These are phyloP conservation scores for Zelonia costaricensis DNA, from an alignment of 208 protist genomes.

Conservation along the genomic window DNA sequence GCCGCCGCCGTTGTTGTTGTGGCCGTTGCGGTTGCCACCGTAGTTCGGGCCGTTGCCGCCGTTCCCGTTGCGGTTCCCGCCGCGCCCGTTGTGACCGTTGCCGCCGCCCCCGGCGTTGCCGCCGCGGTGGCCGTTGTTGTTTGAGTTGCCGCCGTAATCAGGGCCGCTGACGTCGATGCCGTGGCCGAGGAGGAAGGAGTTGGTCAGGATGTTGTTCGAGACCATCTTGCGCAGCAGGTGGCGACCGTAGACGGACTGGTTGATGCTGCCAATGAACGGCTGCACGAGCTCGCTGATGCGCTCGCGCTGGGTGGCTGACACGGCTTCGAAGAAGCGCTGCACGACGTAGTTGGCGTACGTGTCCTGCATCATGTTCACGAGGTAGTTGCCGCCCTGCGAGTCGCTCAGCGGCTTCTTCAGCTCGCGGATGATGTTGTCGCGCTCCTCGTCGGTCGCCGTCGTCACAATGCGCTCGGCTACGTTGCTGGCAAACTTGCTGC, in stretches of 20 bases:
- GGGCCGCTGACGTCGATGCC: constrained; percentile 39
- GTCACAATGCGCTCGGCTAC: constrained; percentile 97
- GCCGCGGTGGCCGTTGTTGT: constrained; percentile 25
- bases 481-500: constrained; percentile 99
- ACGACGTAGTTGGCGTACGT: constrained; percentile 98
- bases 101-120: constrained; percentile 9
- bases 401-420: constrained; percentile 49
- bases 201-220: constrained; percentile 48
- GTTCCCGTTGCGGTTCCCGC: constrained; percentile 9
- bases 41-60: constrained; percentile 8
- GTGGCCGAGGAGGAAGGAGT: constrained; percentile 28
- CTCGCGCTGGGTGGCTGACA: constrained; percentile 46
- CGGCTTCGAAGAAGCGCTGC: constrained; percentile 93
- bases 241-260: constrained; percentile 66
- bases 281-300: constrained; percentile 54
- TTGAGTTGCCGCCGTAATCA: constrained; percentile 35
- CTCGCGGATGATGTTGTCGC: constrained; percentile 77
- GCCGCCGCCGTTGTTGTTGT: too few species aligned
- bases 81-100: constrained; percentile 13
- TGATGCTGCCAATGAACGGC: constrained; percentile 50
- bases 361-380: constrained; percentile 96
- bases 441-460: constrained; percentile 69
- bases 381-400: constrained; percentile 62
- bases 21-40: too few species aligned
- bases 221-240: constrained; percentile 84